A percentile compares a stretch with the other conserved stretches of the same genome.
Evolutionary conservation across 257 asterid species (phyloP).

Genomic region (Ehretia macrophylla): DNA sequence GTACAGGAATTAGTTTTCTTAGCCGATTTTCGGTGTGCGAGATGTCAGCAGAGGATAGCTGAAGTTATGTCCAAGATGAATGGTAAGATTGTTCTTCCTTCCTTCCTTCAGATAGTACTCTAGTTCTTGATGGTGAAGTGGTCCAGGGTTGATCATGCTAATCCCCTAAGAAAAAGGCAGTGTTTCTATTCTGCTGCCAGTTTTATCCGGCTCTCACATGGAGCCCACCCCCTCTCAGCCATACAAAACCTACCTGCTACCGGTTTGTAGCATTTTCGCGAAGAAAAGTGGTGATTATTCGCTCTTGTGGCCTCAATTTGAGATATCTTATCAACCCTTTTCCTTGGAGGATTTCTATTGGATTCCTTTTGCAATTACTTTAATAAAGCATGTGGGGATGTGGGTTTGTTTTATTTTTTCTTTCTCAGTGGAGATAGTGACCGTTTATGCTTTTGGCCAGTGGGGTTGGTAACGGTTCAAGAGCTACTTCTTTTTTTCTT

Average conservation of each 20-base stretch:
- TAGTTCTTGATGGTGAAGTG: neutral
- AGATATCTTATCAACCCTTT: too few relatives aligned
- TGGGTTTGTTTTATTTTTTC: neutral
- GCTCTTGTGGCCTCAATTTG: too few relatives aligned
- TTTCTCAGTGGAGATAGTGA: neutral
- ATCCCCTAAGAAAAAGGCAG: too few relatives aligned
- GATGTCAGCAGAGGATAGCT: constrained; percentile 75
- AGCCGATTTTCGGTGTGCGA: constrained; percentile 71
- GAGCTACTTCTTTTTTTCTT: too few relatives aligned
- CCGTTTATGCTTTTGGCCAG: neutral
- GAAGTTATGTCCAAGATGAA: constrained; percentile 69
- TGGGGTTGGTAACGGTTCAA: too few relatives aligned
- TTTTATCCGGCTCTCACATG: too few relatives aligned
- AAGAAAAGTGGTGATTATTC: too few relatives aligned
- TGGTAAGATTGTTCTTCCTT: constrained; percentile 27
- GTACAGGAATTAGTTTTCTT: constrained; percentile 84
- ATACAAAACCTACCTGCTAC: too few relatives aligned
- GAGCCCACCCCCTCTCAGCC: too few relatives aligned
- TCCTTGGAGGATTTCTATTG: neutral
- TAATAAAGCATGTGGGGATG: neutral
- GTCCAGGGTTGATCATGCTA: too few relatives aligned
- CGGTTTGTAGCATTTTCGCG: too few relatives aligned
- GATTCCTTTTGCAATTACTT: neutral
- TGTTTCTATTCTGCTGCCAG: too few relatives aligned
- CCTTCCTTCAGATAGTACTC: neutral